Evolutionary conservation across 2,329 filamentous ascomycete genomes (phyloP).

Genomic region (Trichoderma afroharzianum): DNA sequence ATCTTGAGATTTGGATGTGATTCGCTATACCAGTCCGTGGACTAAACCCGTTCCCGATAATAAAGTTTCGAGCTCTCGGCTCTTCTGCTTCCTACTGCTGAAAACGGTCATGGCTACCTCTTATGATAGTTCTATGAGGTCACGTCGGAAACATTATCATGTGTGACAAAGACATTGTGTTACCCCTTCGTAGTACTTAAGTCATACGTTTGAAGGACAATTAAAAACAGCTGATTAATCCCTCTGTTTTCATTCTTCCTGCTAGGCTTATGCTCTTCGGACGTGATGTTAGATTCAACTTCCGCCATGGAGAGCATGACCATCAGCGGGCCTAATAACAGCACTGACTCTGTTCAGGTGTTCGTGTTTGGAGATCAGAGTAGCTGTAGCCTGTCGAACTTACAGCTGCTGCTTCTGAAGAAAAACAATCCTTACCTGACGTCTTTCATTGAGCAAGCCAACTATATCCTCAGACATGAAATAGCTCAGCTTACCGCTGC

Average conservation of each 20-base stretch:
- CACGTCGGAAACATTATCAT: neutral
- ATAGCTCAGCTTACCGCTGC: neutral
- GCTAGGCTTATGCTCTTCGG: neutral
- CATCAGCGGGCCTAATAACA: neutral
- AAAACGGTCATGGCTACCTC: neutral
- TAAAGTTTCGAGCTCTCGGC: neutral
- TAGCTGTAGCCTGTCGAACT: neutral
- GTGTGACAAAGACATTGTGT: neutral
- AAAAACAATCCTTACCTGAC: slow-evolving; percentile 8
- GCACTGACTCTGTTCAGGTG: neutral
- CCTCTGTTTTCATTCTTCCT: neutral
- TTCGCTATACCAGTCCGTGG: neutral
- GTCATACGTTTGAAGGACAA: neutral
- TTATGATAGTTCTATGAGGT: neutral
- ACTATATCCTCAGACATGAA: slow-evolving; percentile 5
- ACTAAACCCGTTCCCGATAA: neutral
- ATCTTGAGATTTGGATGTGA: neutral
- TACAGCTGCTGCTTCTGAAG: slow-evolving; percentile 8
- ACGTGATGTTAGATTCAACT: neutral
- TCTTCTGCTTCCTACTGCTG: neutral
- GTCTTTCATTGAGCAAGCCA: slow-evolving; percentile 9
- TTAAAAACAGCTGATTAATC: neutral
- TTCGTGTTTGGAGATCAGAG: slow-evolving; percentile 15
- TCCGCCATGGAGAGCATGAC: slow-evolving; percentile 1
- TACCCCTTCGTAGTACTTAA: neutral